Conservation (phyloP, 164 flowering plant genomes). For the Chloranthus sessilifolius region DNA sequence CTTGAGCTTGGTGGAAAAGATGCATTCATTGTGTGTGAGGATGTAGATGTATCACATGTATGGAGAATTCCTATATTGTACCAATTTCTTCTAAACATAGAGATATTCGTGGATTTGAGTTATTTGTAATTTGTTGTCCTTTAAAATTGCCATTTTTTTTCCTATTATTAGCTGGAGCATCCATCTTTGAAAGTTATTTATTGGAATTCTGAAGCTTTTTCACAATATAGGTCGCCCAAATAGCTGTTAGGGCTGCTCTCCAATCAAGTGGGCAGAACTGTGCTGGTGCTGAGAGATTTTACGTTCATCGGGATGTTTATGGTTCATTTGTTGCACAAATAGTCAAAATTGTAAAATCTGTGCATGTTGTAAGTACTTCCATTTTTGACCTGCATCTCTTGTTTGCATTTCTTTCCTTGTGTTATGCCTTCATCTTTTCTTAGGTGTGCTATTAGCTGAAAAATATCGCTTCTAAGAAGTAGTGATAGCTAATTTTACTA, state of each 20-base stretch:
- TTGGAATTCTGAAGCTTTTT: not conserved
- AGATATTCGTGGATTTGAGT: constrained; percentile 9
- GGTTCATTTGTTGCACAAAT: constrained; percentile 77
- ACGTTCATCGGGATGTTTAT: constrained; percentile 79
- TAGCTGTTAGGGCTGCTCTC: constrained; percentile 90
- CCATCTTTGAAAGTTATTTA: not conserved
- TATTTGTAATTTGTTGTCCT: constrained; percentile 2
- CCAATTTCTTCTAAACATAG: constrained; percentile 4
- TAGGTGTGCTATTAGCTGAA: no score
- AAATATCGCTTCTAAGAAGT: no score
- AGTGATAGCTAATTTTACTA: no score
- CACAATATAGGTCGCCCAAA: constrained; percentile 70
- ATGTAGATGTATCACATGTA: constrained; percentile 90
- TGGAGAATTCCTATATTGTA: constrained; percentile 16
- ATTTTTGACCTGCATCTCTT: no score
- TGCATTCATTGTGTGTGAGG: constrained; percentile 96
- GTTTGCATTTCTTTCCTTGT: no score
- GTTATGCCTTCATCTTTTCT: no score
- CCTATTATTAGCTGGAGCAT: not conserved
- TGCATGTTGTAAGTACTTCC: constrained; percentile 64
- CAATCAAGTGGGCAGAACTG: constrained; percentile 99
- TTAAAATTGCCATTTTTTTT: not conserved
- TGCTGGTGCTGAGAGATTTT: constrained; percentile 98
- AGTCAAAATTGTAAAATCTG: constrained; percentile 72
- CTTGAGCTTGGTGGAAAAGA: constrained; percentile 99